Evolutionary conservation across 83 land plant species (phyloP), one percentile per base, ranked within the genome.

Genomic region (Picea mariana): DNA sequence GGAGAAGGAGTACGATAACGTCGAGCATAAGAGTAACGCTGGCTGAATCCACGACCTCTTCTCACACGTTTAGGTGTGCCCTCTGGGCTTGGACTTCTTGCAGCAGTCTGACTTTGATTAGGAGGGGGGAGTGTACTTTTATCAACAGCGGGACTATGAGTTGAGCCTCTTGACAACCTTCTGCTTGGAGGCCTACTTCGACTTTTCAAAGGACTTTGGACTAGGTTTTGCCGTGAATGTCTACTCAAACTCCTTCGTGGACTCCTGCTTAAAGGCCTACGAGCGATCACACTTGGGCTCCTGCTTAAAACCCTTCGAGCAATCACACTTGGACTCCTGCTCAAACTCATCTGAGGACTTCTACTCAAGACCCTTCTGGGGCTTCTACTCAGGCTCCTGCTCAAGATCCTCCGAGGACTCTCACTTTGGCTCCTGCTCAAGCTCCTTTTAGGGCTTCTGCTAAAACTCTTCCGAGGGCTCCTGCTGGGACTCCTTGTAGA

Each of bases 21-120:
- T 11, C 99, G 92, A 8, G 98, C 99, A 87, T 91, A 95, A 40
- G 98, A 90, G 71, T 95, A 96, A 58, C 88, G 88, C 85, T 93
- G 85, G 81, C 98, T 96, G 82, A 96, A 96, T 8, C 99, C 99
- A 31, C 99, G 86, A 9, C 99, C 99, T 84, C 98, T 90, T 62
- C 99, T 87, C 26, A 96, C 89, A 38, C 99, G 92, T 86, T 94
- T 96, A 9, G 95, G 92, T 24, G 97, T 91, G 7, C 91, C 98
- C 79, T 95, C 96, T 13, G 91, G 96, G 55, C 94, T 91, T 34
- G 72, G 87, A 86, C 95, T 96, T 80, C 93, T 87, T 18, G 91
- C 87, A 66, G 83, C 58, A 75, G 85, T 89, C 77, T 85, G 89
- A 5, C 82, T 80, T 62, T 83, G 89, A 65, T 81, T 73, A 52